Evolutionary conservation across 176 grass and related monocot genomes (phyloP).

Genomic region (Chloris gayana): DNA sequence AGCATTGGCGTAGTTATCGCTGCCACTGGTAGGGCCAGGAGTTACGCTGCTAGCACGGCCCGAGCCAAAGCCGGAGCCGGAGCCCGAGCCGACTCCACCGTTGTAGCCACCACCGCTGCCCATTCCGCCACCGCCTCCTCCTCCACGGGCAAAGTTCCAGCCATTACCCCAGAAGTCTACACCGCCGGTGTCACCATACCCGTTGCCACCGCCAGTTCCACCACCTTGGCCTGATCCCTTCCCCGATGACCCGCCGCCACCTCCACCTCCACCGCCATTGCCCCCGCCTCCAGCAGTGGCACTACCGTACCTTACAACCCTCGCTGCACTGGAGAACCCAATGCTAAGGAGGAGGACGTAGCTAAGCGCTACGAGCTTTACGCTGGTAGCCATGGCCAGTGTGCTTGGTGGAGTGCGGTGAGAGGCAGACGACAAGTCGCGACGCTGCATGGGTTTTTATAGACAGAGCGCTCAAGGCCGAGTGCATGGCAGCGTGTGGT

Average conservation of each 20-base stretch:
- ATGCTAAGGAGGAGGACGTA: constrained; percentile 7
- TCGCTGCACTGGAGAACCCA: constrained; percentile 20
- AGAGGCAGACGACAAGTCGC: neutral
- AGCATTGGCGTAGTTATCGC: neutral
- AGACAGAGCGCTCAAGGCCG: too few relatives aligned
- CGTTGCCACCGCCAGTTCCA: neutral
- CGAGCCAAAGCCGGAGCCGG: neutral
- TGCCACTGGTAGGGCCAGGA: neutral
- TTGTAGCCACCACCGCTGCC: neutral
- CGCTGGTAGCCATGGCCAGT: neutral
- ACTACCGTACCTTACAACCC: constrained; percentile 11
- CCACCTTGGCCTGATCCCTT: neutral
- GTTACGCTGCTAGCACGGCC: neutral
- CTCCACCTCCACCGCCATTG: neutral
- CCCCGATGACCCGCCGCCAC: neutral
- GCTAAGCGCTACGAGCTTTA: constrained; percentile 1
- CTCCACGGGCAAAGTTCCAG: neutral
- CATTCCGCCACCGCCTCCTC: neutral
- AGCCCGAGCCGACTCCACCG: neutral
- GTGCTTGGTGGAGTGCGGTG: neutral
- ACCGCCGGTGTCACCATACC: neutral
- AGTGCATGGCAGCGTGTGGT: too few relatives aligned
- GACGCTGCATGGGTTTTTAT: neutral
- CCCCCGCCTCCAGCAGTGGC: neutral
- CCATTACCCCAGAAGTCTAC: neutral